Base-by-base conservation (phyloP, 1,139 yeast genomes). In the Entelexis paramagnoliae region DNA sequence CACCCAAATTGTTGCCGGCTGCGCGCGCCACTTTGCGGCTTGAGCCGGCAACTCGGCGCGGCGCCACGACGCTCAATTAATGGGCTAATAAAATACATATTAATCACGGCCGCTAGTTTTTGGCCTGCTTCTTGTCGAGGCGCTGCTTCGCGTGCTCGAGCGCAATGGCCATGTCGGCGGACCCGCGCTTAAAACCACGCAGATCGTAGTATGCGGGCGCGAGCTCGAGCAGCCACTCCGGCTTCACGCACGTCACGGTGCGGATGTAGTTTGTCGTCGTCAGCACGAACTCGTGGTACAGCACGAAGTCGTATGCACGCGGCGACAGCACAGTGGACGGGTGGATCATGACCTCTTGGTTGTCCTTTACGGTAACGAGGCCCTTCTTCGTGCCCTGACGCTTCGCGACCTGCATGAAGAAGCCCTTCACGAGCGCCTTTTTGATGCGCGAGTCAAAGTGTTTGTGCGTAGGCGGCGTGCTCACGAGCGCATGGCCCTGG, bases 351-450 rank as follows among this genome's bases (percentile, higher is more conserved):
- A 91, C 98, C 57, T 89, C 97, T 70, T 91, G 98, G 67, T 89
- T 88, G 68, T 91, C 98, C 69, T 88, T 88, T 50, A 89, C 83
- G 0, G 98, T 91, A 60, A 84, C 76, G 67, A 83, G 91, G 83
- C 88, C 64, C 57, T 64, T 66, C 48, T 62, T 57, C 30, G 63
- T 59, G 46, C 64, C 60, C 58, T 59, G 61, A 39, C 79, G 78
- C 72, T 89, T 89, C 43, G 97, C 98, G 50, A 85, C 96, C 72
- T 91, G 98, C 97, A 91, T 89, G 73, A 91, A 91, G 67, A 88
- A 89, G 2, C 98, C 99, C n/a, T 88, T 79, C 9, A 87, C 77
- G 52, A 91, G 71, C 0, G 98, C 96, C 67, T 83, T 83, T 56
- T 94, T 77, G 59, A 91, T 81, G 62, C 86, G 83, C 59, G 76